A percentile compares a stretch with the other conserved stretches of the same genome.
Conservation (phyloP, 139 green algal species). For the Limnomonas spitsbergensis region DNA sequence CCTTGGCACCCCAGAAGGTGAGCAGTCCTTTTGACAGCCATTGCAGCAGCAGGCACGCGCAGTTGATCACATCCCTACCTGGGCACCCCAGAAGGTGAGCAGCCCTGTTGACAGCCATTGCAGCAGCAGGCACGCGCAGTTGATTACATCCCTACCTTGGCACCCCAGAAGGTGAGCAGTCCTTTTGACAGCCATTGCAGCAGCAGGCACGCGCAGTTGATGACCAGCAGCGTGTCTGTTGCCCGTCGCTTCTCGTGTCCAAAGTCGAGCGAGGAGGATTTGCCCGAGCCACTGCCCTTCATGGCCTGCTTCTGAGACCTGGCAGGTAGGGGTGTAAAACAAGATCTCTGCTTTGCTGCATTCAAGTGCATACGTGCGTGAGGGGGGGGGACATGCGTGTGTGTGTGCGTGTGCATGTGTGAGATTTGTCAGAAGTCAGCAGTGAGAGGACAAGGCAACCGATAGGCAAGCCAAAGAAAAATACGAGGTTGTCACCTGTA, state of each 20-base stretch:
- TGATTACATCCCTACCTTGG: slow-evolving; percentile 58
- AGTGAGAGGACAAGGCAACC: no score
- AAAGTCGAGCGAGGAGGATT: slow-evolving; percentile 22
- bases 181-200: slow-evolving; percentile 46
- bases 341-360: no score
- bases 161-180: slow-evolving; percentile 41
- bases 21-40: slow-evolving; percentile 43
- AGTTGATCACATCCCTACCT: slow-evolving; percentile 62
- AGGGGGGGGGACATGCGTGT: no score
- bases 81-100: slow-evolving; percentile 46
- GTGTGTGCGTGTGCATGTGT: no score
- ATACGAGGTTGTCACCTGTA: no score
- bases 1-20: slow-evolving; percentile 49
- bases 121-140: slow-evolving; percentile 26
- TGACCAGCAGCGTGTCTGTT: slow-evolving; percentile 41
- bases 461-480: no score
- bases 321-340: no score
- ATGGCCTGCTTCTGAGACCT: no score
- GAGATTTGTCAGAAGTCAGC: no score
- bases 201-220: slow-evolving; percentile 33
- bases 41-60: slow-evolving; percentile 30
- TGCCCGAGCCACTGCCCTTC: neutral
- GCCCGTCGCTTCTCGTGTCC: slow-evolving; percentile 32
- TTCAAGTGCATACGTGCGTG: no score
- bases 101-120: slow-evolving; percentile 43